A percentile compares a stretch with the other conserved stretches of the same genome.
These are phyloP conservation scores for Microbotryum scabiosae DNA, from an alignment of 1,284 basidiomycete species.

Conservation along the genomic window DNA sequence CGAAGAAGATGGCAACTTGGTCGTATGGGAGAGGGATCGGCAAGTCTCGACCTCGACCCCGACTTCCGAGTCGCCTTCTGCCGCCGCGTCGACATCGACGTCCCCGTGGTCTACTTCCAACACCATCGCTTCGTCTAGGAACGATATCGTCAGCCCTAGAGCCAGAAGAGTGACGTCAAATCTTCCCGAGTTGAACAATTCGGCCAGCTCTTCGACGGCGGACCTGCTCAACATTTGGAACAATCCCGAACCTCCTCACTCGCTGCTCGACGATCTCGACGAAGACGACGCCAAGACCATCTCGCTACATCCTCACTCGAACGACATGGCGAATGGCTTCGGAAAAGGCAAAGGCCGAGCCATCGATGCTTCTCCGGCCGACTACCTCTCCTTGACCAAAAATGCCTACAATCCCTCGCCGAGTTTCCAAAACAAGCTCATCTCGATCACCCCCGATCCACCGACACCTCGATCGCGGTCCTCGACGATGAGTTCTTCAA, in stretches of 20 bases:
- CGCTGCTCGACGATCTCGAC: neutral
- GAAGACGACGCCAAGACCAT: neutral
- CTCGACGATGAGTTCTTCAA: neutral
- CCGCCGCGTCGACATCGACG: neutral
- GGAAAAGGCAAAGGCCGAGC: neutral
- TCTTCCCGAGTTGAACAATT: neutral
- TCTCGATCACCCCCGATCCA: neutral
- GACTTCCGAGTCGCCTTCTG: neutral
- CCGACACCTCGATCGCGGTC: neutral
- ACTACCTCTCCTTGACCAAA: slow-evolving; percentile 8
- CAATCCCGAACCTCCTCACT: neutral
- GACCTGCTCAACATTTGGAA: slow-evolving; percentile 14
- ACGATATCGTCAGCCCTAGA: slow-evolving; percentile 4
- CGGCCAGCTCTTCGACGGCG: neutral
- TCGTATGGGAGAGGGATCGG: slow-evolving; percentile 14
- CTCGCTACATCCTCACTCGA: slow-evolving; percentile 4
- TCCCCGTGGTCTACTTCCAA: neutral
- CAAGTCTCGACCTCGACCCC: slow-evolving; percentile 5
- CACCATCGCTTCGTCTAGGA: neutral
- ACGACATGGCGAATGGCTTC: too few relatives aligned
- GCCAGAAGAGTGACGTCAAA: slow-evolving; percentile 4
- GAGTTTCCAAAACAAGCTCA: neutral
- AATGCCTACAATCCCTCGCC: slow-evolving; percentile 6
- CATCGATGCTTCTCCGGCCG: neutral
- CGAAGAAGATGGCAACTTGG: slow-evolving; percentile 24